Base-by-base conservation (phyloP, 2,329 filamentous ascomycete genomes). In the Sarocladiaceae sp. region DNA sequence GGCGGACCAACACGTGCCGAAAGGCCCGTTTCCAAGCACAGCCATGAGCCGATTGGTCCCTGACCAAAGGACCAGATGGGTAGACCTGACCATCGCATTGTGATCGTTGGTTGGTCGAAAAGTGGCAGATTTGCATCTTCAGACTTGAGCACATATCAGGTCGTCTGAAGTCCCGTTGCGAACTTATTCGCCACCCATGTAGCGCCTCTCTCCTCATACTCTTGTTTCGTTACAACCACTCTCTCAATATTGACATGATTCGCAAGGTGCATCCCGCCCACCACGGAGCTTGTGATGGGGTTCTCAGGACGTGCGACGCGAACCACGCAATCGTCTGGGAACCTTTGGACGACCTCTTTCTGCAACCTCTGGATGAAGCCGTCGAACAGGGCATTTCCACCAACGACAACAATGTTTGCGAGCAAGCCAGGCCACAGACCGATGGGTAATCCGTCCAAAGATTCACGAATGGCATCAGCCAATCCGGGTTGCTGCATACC, bases 181-280 rank as follows among this genome's bases (percentile, higher is more conserved):
- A 96, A 94, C 63, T 82, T 89, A 61, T 83, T 84, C 25, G 82
- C 83, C 22, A 88, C 77, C 88, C 89, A 93, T 1, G 72, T 74
- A 52, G 80, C 82, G 8, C 94, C 94, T 63, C 91, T 72, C 67
- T 99, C 94, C 50, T 94, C 83, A 66, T 99, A 99, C 64, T 99
- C 90, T 55, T 88, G 80, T 64, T 88, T 90, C 0, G 89, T 94
- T n/a, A 97, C 88, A 2, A 83, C 79, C 12, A 91, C 69, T 47
- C 78, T 78, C 55, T 84, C 78, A 50, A 95, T 74, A 35, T 87
- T 77, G 37, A 77, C 75, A 60, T 92, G 84, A 49, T 73, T 80
- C 1, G 90, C 90, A 52, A 97, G 74, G 53, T 83, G 80, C 20
- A 88, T 87, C n/a, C 86, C 93, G 15, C 94, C 94, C 12, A 83